phyloP scores from a whole-genome alignment of 1,139 yeast species.

The Debaryomyces coudertii region DNA sequence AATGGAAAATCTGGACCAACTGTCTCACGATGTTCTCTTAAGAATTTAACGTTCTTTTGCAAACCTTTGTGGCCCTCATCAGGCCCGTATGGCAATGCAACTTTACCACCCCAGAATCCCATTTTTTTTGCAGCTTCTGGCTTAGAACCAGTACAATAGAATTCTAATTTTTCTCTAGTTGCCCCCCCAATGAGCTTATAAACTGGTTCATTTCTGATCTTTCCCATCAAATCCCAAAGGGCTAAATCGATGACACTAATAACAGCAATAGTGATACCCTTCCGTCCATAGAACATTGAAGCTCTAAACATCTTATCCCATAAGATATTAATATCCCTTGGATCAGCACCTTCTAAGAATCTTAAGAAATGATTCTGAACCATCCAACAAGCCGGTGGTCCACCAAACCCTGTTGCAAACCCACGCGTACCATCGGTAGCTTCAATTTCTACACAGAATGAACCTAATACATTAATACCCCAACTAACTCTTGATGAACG shows the following conservation, averaged over 20 bases:
- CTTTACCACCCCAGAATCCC: conserved; percentile 57
- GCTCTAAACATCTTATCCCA: conserved; percentile 55
- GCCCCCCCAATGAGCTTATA: conserved; percentile 55
- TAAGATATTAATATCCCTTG: conserved; percentile 44
- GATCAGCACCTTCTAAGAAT: conserved; percentile 48
- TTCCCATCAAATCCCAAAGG: conserved; percentile 52
- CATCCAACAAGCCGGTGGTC: conserved; percentile 54
- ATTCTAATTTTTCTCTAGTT: conserved; percentile 44
- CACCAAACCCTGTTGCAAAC: conserved; percentile 56
- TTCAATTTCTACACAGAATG: conserved; percentile 51
- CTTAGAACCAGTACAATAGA: conserved; percentile 51
- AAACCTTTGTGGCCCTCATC: conserved; percentile 51
- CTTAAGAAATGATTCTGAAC: conserved; percentile 48
- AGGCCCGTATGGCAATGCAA: conserved; percentile 53
- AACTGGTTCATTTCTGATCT: conserved; percentile 51
- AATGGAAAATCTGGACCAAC: conserved; percentile 55
- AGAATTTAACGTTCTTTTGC: conserved; percentile 46
- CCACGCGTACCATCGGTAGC: conserved; percentile 52
- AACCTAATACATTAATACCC: conserved; percentile 56
- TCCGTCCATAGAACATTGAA: conserved; percentile 54
- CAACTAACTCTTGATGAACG: conserved; percentile 46
- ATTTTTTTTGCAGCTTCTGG: conserved; percentile 48
- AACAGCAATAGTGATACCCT: conserved; percentile 50
- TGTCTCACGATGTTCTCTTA: conserved; percentile 42
- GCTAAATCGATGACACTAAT: conserved; percentile 51